phyloP scores from a whole-genome alignment of 2,329 filamentous ascomycete species.

The Sclerotinia sclerotiorum region DNA sequence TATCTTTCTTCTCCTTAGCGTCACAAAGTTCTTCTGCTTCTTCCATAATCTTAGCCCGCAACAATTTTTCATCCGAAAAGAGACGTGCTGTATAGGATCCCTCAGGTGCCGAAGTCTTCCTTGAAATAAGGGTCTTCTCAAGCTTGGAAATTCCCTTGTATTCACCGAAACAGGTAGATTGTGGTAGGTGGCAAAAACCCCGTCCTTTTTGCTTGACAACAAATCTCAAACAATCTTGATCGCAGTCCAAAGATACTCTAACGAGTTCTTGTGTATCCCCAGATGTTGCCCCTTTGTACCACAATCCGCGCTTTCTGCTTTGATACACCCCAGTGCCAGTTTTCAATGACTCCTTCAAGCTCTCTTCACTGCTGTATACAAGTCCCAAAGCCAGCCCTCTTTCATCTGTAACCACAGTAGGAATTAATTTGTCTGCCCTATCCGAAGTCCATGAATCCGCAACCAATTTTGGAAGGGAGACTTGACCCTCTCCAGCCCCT shows the following conservation, averaged over 20 bases:
- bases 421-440: slow-evolving; percentile 76
- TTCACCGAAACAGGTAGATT: slow-evolving; percentile 88
- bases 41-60: slow-evolving; percentile 97
- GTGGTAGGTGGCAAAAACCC: slow-evolving; percentile 90
- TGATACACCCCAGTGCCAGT: slow-evolving; percentile 85
- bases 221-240: slow-evolving; percentile 89
- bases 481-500: slow-evolving; percentile 56
- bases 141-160: slow-evolving; percentile 78
- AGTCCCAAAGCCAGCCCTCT: slow-evolving; percentile 79
- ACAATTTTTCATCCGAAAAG: slow-evolving; percentile 86
- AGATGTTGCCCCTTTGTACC: slow-evolving; percentile 95
- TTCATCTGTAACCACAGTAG: slow-evolving; percentile 90
- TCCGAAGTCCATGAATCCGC: slow-evolving; percentile 77
- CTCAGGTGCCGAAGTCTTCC: slow-evolving; percentile 77
- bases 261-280: slow-evolving; percentile 91
- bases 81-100: slow-evolving; percentile 93
- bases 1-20: slow-evolving; percentile 75
- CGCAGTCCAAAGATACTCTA: slow-evolving; percentile 83
- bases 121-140: slow-evolving; percentile 79
- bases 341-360: slow-evolving; percentile 79
- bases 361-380: slow-evolving; percentile 92
- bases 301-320: slow-evolving; percentile 90
- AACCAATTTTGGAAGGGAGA: slow-evolving; percentile 71
- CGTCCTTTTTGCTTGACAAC: slow-evolving; percentile 84
- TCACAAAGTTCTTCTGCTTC: slow-evolving; percentile 94